phyloP scores from a whole-genome alignment of 257 asterid species.

The Cruciata laevipes region DNA sequence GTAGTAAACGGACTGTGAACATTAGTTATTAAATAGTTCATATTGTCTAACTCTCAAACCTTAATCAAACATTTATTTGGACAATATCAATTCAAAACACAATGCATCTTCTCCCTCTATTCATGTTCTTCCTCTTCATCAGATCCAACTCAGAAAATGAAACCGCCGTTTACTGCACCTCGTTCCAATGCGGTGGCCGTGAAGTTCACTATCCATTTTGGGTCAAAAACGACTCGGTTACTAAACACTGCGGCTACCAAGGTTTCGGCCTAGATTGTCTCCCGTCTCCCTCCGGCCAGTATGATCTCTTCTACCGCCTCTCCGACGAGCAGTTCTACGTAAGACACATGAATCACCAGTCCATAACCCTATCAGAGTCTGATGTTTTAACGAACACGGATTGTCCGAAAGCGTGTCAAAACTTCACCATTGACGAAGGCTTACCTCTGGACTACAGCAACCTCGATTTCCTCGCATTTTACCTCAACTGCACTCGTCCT shows the following conservation, averaged over 20 bases:
- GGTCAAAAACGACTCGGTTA: not conserved
- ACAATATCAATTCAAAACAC: not conserved
- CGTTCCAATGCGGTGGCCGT: not conserved
- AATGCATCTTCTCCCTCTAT: slow-evolving; percentile 1
- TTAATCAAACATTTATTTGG: not conserved
- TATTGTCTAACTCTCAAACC: too few species aligned
- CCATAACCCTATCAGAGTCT: not conserved
- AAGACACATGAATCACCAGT: not conserved
- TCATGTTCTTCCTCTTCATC: slow-evolving; percentile 8
- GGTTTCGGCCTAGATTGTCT: slow-evolving; percentile 21
- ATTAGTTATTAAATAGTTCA: not conserved
- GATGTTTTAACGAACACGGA: not conserved
- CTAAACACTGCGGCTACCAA: slow-evolving; percentile 22
- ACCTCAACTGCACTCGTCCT: slow-evolving; percentile 13
- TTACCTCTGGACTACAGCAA: slow-evolving; percentile 1
- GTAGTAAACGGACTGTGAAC: not conserved
- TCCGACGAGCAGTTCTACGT: slow-evolving; percentile 8
- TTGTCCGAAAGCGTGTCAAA: slow-evolving; percentile 20
- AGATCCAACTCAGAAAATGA: slow-evolving; percentile 1
- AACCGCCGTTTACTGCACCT: not conserved
- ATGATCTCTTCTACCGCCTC: not conserved
- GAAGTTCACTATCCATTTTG: slow-evolving; percentile 25
- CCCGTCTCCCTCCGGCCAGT: not conserved
- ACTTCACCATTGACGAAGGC: slow-evolving; percentile 9
- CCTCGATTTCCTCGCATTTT: slow-evolving; percentile 11